Evolutionary conservation across 2,329 filamentous ascomycete genomes (phyloP).

Genomic region (Neofusicoccum sp.): DNA sequence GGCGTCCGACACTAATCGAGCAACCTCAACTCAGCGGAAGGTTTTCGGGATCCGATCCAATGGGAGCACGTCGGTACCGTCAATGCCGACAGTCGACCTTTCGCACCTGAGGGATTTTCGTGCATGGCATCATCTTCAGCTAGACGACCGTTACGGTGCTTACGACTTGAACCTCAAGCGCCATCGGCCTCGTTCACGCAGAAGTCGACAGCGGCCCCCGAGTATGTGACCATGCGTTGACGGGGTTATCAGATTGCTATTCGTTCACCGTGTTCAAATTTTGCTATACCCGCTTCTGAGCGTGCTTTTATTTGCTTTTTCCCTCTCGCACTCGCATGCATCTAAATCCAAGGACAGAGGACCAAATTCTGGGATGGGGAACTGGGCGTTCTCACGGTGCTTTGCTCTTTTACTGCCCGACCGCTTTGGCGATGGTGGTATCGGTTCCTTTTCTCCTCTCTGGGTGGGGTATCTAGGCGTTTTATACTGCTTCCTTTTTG

Average conservation of each 20-base stretch:
- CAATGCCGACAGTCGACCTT: background rate
- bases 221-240: conserved; percentile 13
- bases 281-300: conserved; percentile 19
- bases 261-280: conserved; percentile 16
- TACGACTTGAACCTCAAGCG: background rate
- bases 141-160: background rate
- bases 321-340: conserved; percentile 9
- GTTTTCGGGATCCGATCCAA: background rate
- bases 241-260: conserved; percentile 11
- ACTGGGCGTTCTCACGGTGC: conserved; percentile 12
- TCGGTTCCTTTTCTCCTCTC: background rate
- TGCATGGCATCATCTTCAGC: background rate
- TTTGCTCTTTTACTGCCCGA: background rate
- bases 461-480: conserved; percentile 6
- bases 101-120: background rate
- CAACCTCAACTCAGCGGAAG: background rate
- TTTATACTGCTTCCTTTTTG: conserved; percentile 1
- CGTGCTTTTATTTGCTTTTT: conserved; percentile 7
- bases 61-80: background rate
- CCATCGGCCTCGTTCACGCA: background rate
- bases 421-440: conserved; percentile 2
- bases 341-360: conserved; percentile 14
- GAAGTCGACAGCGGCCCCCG: background rate
- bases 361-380: background rate
- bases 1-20: conserved; percentile 14